Evolutionary conservation across 352 stramenopile species (phyloP).

Genomic region (Phytophthora cactorum): DNA sequence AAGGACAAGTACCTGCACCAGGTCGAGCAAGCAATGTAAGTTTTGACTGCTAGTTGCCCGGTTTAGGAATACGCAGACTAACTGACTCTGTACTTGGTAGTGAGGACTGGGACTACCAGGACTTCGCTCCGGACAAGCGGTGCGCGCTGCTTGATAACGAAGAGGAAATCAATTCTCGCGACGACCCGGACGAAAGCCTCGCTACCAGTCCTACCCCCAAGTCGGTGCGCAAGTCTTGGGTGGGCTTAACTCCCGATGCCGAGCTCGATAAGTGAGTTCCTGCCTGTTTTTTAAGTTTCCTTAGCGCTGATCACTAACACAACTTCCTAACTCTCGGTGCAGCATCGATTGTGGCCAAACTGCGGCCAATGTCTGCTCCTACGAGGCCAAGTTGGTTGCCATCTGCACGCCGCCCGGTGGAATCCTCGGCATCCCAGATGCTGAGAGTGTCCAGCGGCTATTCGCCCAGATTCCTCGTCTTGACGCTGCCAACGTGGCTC

Average conservation of each 20-base stretch:
- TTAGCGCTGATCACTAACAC: neutral
- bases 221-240: slow-evolving; percentile 40
- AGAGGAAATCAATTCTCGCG: slow-evolving; percentile 42
- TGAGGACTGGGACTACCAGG: slow-evolving; percentile 78
- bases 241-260: slow-evolving; percentile 52
- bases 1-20: slow-evolving; percentile 70
- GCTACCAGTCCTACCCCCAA: slow-evolving; percentile 40
- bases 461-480: slow-evolving; percentile 48
- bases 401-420: slow-evolving; percentile 55
- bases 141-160: slow-evolving; percentile 63
- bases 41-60: neutral
- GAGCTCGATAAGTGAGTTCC: slow-evolving; percentile 54
- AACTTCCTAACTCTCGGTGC: neutral
- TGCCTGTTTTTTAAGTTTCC: neutral
- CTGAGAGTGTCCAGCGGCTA: slow-evolving; percentile 53
- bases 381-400: slow-evolving; percentile 55
- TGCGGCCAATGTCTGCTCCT: slow-evolving; percentile 26
- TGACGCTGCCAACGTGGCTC: slow-evolving; percentile 32
- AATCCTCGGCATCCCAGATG: slow-evolving; percentile 61
- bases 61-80: neutral
- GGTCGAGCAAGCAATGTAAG: slow-evolving; percentile 62
- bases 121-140: slow-evolving; percentile 73
- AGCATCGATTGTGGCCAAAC: slow-evolving; percentile 37
- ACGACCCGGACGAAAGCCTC: slow-evolving; percentile 47
- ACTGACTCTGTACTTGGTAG: slow-evolving; percentile 17